A percentile compares a stretch with the other conserved stretches of the same genome.
Conservation (phyloP, 2,329 filamentous ascomycete species). For the Trichophyton benhamiae region DNA sequence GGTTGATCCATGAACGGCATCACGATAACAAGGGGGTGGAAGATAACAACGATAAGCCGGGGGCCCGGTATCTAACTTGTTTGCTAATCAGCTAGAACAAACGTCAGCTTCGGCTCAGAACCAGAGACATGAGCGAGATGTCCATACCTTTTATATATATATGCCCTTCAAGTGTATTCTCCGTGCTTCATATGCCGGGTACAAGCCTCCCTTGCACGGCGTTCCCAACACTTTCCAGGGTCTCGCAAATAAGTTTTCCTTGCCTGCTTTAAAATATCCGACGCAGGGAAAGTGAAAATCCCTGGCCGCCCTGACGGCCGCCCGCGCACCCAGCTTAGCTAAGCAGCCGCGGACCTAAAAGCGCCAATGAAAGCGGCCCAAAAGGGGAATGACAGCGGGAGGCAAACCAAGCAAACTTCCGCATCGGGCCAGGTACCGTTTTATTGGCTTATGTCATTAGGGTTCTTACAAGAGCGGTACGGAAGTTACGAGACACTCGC, state of each 20-base stretch:
- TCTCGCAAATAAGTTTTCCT: background rate
- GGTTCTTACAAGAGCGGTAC: background rate
- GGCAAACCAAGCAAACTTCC: background rate
- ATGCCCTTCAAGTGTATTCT: background rate
- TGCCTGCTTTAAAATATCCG: background rate
- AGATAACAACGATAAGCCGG: background rate
- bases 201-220: background rate
- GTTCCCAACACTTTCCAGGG: background rate
- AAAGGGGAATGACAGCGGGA: background rate
- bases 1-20: conserved; percentile 12
- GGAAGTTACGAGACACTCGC: background rate
- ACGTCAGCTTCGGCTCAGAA: too few relatives aligned
- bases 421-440: background rate
- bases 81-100: too few relatives aligned
- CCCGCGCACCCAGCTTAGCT: background rate
- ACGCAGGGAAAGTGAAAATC: background rate
- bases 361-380: background rate
- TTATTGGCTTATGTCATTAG: background rate
- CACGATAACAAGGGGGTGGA: background rate
- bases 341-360: background rate
- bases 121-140: too few relatives aligned
- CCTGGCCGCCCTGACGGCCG: background rate
- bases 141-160: background rate
- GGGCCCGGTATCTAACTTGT: too few relatives aligned
- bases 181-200: background rate